Base-by-base conservation (phyloP, 75 land plant species). In the Pinus albicaulis region DNA sequence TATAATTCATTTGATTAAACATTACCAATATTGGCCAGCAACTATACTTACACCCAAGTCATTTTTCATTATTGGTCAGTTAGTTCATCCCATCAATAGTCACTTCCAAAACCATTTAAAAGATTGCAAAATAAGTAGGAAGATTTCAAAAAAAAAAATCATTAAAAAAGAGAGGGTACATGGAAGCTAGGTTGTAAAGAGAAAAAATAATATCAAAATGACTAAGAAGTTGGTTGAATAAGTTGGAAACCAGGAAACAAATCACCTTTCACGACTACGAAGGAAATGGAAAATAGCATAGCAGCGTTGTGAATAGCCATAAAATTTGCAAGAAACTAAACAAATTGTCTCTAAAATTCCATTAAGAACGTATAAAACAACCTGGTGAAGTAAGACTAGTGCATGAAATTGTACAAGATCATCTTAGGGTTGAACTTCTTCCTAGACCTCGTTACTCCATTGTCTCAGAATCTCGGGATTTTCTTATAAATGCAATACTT, bases 391-490 rank as follows among this genome's bases (percentile, higher is more conserved):
- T 66, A 96, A 82, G 63, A 90, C 98, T 60, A 96, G 76, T 12
- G 98, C 99, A 86, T 96, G 99, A 68, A 94, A 96, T 59, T 96
- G 99, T 15, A 96, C 99, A 74, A 96, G 95, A 23, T 98, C 88
- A 69, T 93, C 91, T 74, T 94, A 87, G 31, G 99, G 94, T 64
- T 96, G 97, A 79, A 96, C 89, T 80, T 98, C 99, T 80, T 96
- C 99, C 71, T 94, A 98, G 14, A 96, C 98, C 86, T 96, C 99
- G 85, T 94, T 94, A 75, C 95, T 96, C 99, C 99, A 96, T 53
- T 98, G 89, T 77, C 86, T 96, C 38, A 96, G 98, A 69, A 96
- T 94, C 61, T 96, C 99, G 12, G 99, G 90, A 76, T 87, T 96
- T 73, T 91, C 90, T 98, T 96, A 81, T 74, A 48, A 71, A 31